A percentile compares a stretch with the other conserved stretches of the same genome.
Conservation (phyloP, 768 basidiomycete species). For the Dioszegia hungarica region DNA sequence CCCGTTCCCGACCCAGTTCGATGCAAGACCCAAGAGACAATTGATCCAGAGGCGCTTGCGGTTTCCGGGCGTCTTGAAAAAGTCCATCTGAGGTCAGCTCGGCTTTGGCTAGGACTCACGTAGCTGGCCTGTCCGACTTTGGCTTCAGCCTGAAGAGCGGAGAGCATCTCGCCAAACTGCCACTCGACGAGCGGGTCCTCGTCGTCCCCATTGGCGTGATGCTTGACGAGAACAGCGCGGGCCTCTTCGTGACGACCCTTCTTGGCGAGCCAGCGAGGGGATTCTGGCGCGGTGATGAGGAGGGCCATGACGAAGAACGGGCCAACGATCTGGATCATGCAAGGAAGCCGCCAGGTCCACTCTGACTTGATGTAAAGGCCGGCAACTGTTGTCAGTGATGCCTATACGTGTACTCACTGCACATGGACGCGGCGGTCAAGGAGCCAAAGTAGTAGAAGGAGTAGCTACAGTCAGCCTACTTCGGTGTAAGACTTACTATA, state of each 20-base stretch:
- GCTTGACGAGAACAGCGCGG: conserved; percentile 65
- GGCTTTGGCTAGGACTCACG: conserved; percentile 58
- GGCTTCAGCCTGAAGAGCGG: conserved; percentile 42
- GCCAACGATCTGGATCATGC: conserved; percentile 18
- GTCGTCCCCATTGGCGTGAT: conserved; percentile 70
- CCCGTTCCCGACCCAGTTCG: conserved; percentile 59
- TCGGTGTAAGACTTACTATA: neutral
- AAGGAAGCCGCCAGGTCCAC: conserved; percentile 21
- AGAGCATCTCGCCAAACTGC: conserved; percentile 57
- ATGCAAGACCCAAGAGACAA: conserved; percentile 63
- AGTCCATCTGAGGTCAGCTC: conserved; percentile 54
- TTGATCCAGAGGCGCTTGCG: conserved; percentile 65
- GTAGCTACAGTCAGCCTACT: neutral
- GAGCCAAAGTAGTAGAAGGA: conserved; percentile 16
- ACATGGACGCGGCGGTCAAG: conserved; percentile 10
- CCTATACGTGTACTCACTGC: conserved; percentile 4
- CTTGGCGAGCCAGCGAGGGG: conserved; percentile 9
- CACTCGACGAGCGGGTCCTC: conserved; percentile 51
- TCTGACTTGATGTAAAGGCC: conserved; percentile 11
- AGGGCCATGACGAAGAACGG: conserved; percentile 10
- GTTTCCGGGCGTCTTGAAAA: conserved; percentile 65
- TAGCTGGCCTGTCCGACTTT: conserved; percentile 51
- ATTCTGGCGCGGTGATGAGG: conserved; percentile 20
- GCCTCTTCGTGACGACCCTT: conserved; percentile 60
- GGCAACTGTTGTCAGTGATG: conserved; percentile 6